Percentiles rank a stretch among this genome's conserved stretches.
These are phyloP conservation scores for Cladobotryum protrusum DNA, from an alignment of 2,329 filamentous ascomycete genomes.

Conservation along the genomic window DNA sequence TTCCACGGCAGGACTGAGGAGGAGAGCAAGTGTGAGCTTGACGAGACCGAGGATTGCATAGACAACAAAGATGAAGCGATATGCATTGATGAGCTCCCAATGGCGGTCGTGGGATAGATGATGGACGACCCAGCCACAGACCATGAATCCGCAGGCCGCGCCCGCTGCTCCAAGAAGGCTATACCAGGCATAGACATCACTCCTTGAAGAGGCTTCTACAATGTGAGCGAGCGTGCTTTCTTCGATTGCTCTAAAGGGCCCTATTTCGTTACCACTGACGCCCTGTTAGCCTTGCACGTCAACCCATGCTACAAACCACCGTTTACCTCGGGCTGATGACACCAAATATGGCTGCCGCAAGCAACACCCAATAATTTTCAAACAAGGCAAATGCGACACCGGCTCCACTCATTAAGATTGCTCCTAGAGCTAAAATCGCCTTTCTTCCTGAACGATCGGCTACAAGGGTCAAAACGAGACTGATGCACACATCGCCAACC, in stretches of 20 bases:
- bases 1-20: slow-evolving; percentile 43
- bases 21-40: slow-evolving; percentile 48
- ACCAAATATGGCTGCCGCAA: slow-evolving; percentile 52
- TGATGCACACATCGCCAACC: slow-evolving; percentile 52
- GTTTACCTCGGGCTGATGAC: slow-evolving; percentile 48
- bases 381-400: slow-evolving; percentile 49
- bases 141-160: slow-evolving; percentile 52
- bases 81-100: slow-evolving; percentile 43
- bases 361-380: slow-evolving; percentile 51
- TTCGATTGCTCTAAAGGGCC: slow-evolving; percentile 56
- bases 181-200: slow-evolving; percentile 59
- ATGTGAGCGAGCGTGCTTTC: slow-evolving; percentile 55
- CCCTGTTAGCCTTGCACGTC: background rate
- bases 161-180: slow-evolving; percentile 53
- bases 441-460: slow-evolving; percentile 53
- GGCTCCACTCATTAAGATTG: slow-evolving; percentile 48
- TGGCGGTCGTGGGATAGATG: slow-evolving; percentile 35
- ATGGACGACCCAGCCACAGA: slow-evolving; percentile 54
- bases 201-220: slow-evolving; percentile 37
- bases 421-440: slow-evolving; percentile 47
- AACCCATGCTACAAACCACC: background rate
- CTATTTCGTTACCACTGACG: slow-evolving; percentile 57
- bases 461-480: slow-evolving; percentile 51
- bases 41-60: slow-evolving; percentile 52
- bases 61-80: slow-evolving; percentile 49